Percentiles rank a stretch among this genome's conserved stretches.
Conservation (phyloP, 805 yeast species). For the Ogataea pignaliae region DNA sequence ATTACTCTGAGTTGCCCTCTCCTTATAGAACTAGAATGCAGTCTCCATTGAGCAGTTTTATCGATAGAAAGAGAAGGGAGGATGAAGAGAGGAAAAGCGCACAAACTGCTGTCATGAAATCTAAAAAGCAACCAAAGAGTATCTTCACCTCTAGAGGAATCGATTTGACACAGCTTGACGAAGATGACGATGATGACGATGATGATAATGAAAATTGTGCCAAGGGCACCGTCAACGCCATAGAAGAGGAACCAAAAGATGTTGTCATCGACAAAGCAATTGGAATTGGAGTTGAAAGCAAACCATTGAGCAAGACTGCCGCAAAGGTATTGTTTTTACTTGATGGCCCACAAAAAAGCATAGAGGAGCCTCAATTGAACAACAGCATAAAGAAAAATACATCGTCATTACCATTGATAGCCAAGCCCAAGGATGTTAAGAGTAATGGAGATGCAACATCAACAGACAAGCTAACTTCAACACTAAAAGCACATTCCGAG, state of each 20-base stretch:
- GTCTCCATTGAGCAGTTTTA: conserved; percentile 24
- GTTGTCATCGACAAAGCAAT: conserved; percentile 4
- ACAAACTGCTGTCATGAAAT: not conserved
- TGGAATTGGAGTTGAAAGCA: not conserved
- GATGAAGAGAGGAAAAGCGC: conserved; percentile 2
- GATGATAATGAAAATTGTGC: too few species aligned
- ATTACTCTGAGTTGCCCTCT: conserved; percentile 25
- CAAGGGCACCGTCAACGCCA: not conserved
- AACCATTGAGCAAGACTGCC: conserved; percentile 23
- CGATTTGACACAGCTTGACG: conserved; percentile 15
- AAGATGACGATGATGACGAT: conserved; percentile 4
- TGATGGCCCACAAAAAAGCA: conserved; percentile 4
- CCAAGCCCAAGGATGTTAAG: too few species aligned
- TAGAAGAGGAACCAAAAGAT: not conserved
- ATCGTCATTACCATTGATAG: too few species aligned
- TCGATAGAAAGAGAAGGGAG: conserved; percentile 15
- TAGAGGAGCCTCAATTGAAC: not conserved
- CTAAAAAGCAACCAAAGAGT: not conserved
- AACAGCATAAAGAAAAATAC: not conserved
- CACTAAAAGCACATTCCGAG: too few species aligned
- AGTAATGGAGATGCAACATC: too few species aligned
- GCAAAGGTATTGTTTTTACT: conserved; percentile 19
- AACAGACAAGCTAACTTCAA: too few species aligned
- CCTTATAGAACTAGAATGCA: conserved; percentile 23
- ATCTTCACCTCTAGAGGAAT: conserved; percentile 10